A percentile compares a stretch with the other conserved stretches of the same genome.
Conservation (phyloP, 495 filamentous ascomycete species). For the Trichoderma gamsii region DNA sequence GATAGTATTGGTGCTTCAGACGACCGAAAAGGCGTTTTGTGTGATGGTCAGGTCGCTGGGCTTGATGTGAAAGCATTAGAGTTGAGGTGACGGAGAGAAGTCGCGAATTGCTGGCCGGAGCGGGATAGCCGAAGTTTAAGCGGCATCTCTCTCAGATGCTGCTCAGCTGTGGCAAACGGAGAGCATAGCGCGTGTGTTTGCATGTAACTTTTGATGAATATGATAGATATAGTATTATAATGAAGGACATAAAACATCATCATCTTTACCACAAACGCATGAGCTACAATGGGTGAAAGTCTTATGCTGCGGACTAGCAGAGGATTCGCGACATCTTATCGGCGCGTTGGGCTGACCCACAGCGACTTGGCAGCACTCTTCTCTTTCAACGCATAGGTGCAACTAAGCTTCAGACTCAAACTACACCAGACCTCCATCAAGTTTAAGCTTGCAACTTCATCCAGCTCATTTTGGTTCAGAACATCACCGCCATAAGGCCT, state of each 20-base stretch:
- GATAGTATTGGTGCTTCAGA: not conserved
- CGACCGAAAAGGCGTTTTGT: not conserved
- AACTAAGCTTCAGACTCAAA: not conserved
- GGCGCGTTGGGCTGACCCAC: not conserved
- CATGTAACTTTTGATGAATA: not conserved
- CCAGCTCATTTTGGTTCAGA: too few relatives aligned
- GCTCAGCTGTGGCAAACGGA: not conserved
- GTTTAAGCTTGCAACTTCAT: too few relatives aligned
- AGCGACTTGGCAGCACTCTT: not conserved
- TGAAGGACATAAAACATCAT: not conserved
- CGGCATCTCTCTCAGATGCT: not conserved
- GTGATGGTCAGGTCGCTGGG: not conserved
- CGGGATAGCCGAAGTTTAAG: conserved; percentile 1
- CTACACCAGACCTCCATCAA: not conserved
- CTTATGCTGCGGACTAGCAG: not conserved
- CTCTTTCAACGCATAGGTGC: not conserved
- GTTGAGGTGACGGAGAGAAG: not conserved
- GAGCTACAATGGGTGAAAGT: too few relatives aligned
- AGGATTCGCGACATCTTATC: not conserved
- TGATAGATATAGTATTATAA: not conserved
- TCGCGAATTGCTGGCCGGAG: not conserved
- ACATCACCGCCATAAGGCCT: too few relatives aligned
- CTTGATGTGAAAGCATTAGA: not conserved
- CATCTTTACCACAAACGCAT: not conserved
- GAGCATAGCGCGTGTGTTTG: not conserved